Conservation (phyloP, 495 filamentous ascomycete genomes). For the Coniosporium apollinis region DNA sequence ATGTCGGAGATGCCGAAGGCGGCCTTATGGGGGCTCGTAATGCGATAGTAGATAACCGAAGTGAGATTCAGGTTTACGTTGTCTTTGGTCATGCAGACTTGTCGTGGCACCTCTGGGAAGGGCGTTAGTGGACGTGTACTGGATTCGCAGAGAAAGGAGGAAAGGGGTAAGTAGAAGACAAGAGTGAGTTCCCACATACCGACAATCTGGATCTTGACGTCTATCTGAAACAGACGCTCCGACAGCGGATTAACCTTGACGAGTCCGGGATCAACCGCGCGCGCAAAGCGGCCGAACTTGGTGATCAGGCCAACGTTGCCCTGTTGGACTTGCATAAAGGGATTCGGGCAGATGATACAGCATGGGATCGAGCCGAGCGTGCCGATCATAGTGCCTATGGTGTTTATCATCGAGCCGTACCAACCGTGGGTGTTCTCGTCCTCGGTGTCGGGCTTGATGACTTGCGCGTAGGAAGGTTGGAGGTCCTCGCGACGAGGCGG, state of each 20-base stretch:
- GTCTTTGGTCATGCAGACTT: conserved; percentile 99
- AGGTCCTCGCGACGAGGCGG: conserved; percentile 70
- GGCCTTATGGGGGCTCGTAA: conserved; percentile 86
- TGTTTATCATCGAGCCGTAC: conserved; percentile 77
- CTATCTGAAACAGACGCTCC: conserved; percentile 76
- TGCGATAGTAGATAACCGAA: conserved; percentile 98
- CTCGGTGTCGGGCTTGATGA: conserved; percentile 45
- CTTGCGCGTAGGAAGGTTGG: conserved; percentile 73
- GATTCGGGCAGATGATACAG: conserved; percentile 86
- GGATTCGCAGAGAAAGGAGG: no score
- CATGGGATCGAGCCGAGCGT: conserved; percentile 78
- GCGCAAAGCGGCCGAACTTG: conserved; percentile 91
- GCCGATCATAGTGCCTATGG: conserved; percentile 60
- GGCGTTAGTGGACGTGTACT: conserved; percentile 1
- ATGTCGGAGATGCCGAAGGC: conserved; percentile 96
- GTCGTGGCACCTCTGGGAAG: conserved; percentile 66
- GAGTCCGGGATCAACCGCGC: conserved; percentile 90
- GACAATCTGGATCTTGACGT: conserved; percentile 98
- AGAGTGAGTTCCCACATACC: conserved; percentile 38
- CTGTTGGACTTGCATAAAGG: conserved; percentile 84
- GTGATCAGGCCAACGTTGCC: conserved; percentile 91
- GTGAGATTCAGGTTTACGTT: conserved; percentile 89
- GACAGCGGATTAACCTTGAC: conserved; percentile 97
- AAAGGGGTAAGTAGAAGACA: no score
- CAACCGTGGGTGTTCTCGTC: conserved; percentile 65